These are phyloP conservation scores for Diplosphaera chodatii DNA, from an alignment of 139 green algal species.

Conservation along the genomic window DNA sequence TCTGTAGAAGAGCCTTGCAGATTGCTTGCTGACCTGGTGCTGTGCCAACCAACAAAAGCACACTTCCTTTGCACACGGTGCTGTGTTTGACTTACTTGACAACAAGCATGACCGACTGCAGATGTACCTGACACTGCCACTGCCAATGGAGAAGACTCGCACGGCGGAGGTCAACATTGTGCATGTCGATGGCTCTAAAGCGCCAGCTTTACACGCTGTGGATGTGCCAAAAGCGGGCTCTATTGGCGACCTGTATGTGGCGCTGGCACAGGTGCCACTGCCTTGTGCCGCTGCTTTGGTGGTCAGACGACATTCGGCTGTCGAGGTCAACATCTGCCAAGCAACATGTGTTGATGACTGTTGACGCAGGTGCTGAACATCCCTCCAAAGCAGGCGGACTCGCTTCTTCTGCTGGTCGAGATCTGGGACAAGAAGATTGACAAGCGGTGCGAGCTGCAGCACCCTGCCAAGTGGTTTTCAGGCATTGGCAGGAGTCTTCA, in stretches of 20 bases:
- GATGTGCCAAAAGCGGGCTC: slow-evolving; percentile 34
- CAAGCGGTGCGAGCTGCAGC: neutral
- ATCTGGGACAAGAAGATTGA: slow-evolving; percentile 6
- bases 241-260: slow-evolving; percentile 39
- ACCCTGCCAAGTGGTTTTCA: too few relatives aligned
- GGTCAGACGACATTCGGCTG: too few relatives aligned
- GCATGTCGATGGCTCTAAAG: slow-evolving; percentile 29
- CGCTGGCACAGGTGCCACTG: slow-evolving; percentile 26
- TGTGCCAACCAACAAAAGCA: too few relatives aligned
- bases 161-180: slow-evolving; percentile 54
- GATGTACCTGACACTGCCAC: slow-evolving; percentile 92
- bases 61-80: too few relatives aligned
- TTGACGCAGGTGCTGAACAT: neutral
- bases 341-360: neutral
- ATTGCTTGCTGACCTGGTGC: too few relatives aligned
- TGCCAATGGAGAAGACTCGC: slow-evolving; percentile 53
- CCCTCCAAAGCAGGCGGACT: slow-evolving; percentile 12
- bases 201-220: slow-evolving; percentile 26
- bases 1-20: too few relatives aligned
- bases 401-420: slow-evolving; percentile 29
- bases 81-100: too few relatives aligned
- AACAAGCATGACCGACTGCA: too few relatives aligned
- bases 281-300: too few relatives aligned
- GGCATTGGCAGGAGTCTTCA: too few relatives aligned
- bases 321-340: too few relatives aligned